phyloP scores from a whole-genome alignment of 148 eudicot genomes.

The Silene uniflora region DNA sequence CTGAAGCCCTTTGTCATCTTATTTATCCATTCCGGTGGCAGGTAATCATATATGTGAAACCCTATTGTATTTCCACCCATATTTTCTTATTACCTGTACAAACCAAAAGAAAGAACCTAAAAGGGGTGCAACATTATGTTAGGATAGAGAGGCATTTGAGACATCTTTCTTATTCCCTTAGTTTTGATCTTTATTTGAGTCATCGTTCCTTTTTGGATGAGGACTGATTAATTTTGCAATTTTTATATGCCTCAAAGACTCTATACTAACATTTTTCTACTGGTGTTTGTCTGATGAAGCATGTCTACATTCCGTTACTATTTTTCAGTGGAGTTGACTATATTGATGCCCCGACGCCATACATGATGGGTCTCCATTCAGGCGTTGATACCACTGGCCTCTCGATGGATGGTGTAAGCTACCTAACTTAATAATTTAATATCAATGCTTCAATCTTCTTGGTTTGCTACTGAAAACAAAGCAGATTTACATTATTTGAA shows the following conservation, averaged over 20 bases:
- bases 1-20: conserved; percentile 92
- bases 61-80: background rate
- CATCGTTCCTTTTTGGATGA: background rate
- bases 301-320: conserved; percentile 98
- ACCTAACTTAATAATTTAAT: background rate
- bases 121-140: background rate
- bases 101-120: background rate
- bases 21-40: conserved; percentile 60
- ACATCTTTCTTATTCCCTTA: background rate
- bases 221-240: background rate
- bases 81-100: background rate
- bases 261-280: conserved; percentile 38
- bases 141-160: background rate
- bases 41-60: conserved; percentile 36
- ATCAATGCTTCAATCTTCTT: background rate
- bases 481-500: background rate
- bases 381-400: conserved; percentile 93
- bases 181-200: background rate
- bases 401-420: conserved; percentile 94
- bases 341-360: conserved; percentile 99
- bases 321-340: conserved; percentile 99
- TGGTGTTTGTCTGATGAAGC: conserved; percentile 67
- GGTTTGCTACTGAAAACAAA: conserved; percentile 8
- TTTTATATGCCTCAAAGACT: background rate
- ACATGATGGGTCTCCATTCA: conserved; percentile 99